These are phyloP conservation scores for Psilocybe azurescens DNA, from an alignment of 768 basidiomycete genomes.

Conservation along the genomic window DNA sequence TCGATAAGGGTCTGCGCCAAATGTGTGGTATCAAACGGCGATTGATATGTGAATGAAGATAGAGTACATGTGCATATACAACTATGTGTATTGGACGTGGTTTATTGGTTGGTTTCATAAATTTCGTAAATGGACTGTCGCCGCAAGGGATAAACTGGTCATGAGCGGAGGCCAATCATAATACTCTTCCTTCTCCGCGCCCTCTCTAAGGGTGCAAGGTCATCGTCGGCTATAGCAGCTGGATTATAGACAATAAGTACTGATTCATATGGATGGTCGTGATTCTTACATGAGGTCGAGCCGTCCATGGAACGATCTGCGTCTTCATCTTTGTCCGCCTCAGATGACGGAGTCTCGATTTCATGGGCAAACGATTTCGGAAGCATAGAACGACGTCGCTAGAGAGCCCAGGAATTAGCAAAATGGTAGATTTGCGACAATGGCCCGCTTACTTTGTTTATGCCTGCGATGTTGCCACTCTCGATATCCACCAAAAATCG, in stretches of 20 bases:
- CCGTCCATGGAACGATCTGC: constrained; percentile 49
- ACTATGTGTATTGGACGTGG: background rate
- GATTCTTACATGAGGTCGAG: constrained; percentile 47
- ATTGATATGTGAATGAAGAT: background rate
- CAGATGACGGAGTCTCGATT: constrained; percentile 23
- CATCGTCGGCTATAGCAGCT: constrained; percentile 55
- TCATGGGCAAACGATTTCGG: constrained; percentile 63
- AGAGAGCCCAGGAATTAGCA: constrained; percentile 11
- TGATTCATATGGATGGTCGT: background rate
- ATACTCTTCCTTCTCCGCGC: constrained; percentile 58
- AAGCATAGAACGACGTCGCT: constrained; percentile 80
- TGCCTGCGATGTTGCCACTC: constrained; percentile 59
- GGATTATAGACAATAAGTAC: constrained; percentile 20
- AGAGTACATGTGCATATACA: constrained; percentile 11
- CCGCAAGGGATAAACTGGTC: constrained; percentile 8
- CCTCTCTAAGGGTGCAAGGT: constrained; percentile 71
- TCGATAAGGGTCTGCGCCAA: background rate
- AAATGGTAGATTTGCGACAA: background rate
- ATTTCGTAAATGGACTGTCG: constrained; percentile 15
- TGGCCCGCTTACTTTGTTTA: constrained; percentile 57
- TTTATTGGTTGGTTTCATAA: constrained; percentile 20
- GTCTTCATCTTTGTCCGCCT: constrained; percentile 34
- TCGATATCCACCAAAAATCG: constrained; percentile 71
- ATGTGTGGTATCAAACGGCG: background rate
- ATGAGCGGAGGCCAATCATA: constrained; percentile 34